phyloP scores from a whole-genome alignment of 2,329 filamentous ascomycete genomes.

The Conoideocrella luteorostrata region DNA sequence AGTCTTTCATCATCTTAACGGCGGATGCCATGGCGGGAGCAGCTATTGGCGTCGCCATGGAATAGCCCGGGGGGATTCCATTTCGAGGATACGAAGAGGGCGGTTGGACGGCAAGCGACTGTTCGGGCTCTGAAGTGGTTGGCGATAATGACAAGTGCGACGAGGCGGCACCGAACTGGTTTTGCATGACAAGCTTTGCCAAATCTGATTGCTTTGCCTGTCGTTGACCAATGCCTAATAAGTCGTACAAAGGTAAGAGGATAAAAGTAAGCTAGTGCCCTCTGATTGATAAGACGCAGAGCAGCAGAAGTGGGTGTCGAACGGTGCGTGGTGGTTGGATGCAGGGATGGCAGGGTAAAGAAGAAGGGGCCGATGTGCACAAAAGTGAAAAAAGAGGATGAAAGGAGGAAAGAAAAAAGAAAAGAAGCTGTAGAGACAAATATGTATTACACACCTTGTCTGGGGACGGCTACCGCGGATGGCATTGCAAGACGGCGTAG shows the following conservation, averaged over 20 bases:
- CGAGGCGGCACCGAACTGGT: constrained; percentile 28
- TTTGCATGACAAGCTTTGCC: constrained; percentile 41
- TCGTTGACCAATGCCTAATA: constrained; percentile 26
- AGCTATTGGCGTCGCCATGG: constrained; percentile 17
- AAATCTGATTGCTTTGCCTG: constrained; percentile 35
- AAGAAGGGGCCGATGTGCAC: background rate
- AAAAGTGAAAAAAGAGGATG: background rate
- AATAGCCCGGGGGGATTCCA: constrained; percentile 19
- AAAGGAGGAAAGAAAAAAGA: background rate
- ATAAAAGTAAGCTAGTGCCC: constrained; percentile 11
- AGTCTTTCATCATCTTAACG: constrained; percentile 35
- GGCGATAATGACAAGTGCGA: constrained; percentile 21
- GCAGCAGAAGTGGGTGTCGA: constrained; percentile 7
- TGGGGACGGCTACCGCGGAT: constrained; percentile 14
- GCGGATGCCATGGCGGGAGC: constrained; percentile 34
- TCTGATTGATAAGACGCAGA: constrained; percentile 8
- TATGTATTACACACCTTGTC: constrained; percentile 16
- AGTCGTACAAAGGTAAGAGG: constrained; percentile 8
- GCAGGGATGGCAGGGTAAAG: background rate
- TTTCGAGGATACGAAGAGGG: constrained; percentile 24
- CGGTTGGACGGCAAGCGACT: constrained; percentile 25
- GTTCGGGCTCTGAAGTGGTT: constrained; percentile 24
- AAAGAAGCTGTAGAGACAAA: background rate
- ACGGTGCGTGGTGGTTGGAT: background rate
- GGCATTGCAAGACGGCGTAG: constrained; percentile 15